These are phyloP conservation scores for Phaeodactylum tricornutum DNA, from an alignment of 108 stramenopile genomes.

Conservation along the genomic window DNA sequence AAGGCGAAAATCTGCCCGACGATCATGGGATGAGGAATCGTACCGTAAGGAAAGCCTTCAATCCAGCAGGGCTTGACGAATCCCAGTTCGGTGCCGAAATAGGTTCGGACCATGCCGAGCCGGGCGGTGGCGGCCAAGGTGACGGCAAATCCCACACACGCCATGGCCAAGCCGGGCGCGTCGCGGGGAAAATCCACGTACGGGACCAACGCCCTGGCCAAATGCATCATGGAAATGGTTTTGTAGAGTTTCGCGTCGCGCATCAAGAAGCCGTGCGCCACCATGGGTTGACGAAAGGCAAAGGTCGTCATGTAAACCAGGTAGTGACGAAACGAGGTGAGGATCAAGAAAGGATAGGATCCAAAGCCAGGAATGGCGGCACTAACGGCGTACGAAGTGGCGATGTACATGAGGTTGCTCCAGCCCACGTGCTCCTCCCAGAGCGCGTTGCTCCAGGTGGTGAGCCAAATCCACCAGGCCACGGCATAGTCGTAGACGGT, in stretches of 20 bases:
- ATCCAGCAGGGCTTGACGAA: slow-evolving; percentile 46
- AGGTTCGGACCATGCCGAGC: slow-evolving; percentile 49
- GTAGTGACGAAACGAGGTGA: slow-evolving; percentile 45
- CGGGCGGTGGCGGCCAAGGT: slow-evolving; percentile 39
- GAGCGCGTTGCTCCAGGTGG: slow-evolving; percentile 33
- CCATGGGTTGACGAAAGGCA: slow-evolving; percentile 37
- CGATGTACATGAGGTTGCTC: slow-evolving; percentile 31
- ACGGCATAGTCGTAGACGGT: slow-evolving; percentile 16
- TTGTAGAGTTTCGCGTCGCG: slow-evolving; percentile 44
- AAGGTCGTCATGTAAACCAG: slow-evolving; percentile 40
- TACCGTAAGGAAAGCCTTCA: slow-evolving; percentile 38
- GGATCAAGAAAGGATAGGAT: slow-evolving; percentile 31
- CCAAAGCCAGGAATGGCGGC: slow-evolving; percentile 8
- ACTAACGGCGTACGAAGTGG: slow-evolving; percentile 17
- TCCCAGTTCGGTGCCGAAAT: slow-evolving; percentile 45
- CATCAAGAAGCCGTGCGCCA: slow-evolving; percentile 40
- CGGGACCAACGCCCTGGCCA: slow-evolving; percentile 29
- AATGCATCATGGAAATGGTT: slow-evolving; percentile 27
- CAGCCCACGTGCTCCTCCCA: slow-evolving; percentile 36
- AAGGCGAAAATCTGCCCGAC: slow-evolving; percentile 38
- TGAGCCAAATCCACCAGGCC: slow-evolving; percentile 54
- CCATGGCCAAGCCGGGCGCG: slow-evolving; percentile 22
- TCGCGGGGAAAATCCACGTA: slow-evolving; percentile 26
- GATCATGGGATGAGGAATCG: slow-evolving; percentile 54
- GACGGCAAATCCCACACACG: slow-evolving; percentile 25